These are phyloP conservation scores for Pichia sp. DNA, from an alignment of 1,139 yeast genomes.

Conservation along the genomic window DNA sequence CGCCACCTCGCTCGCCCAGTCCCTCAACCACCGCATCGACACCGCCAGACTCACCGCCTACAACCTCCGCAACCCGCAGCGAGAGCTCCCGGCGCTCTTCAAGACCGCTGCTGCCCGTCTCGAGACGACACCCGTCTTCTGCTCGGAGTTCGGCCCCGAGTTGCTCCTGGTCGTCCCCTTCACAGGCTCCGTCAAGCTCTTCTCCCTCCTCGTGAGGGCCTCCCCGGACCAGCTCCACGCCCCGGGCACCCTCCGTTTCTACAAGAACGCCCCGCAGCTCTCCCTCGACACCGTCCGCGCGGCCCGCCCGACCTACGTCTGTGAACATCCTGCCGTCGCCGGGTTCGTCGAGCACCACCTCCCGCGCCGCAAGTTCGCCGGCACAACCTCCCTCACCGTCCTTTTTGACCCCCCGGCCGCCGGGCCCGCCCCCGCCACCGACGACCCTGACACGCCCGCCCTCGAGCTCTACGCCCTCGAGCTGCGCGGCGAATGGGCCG, in stretches of 20 bases:
- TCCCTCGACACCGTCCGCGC: not conserved
- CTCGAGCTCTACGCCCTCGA: slow-evolving; percentile 37
- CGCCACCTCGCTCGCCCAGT: slow-evolving; percentile 67
- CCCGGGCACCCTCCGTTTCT: slow-evolving; percentile 66
- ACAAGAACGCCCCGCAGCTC: slow-evolving; percentile 53
- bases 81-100: slow-evolving; percentile 54
- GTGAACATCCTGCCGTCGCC: slow-evolving; percentile 27
- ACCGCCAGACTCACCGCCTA: slow-evolving; percentile 50
- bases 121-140: slow-evolving; percentile 46
- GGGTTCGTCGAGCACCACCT: slow-evolving; percentile 61
- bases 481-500: slow-evolving; percentile 38
- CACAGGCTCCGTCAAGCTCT: slow-evolving; percentile 66
- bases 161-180: slow-evolving; percentile 75
- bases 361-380: slow-evolving; percentile 68
- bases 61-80: slow-evolving; percentile 53
- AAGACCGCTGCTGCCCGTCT: slow-evolving; percentile 43
- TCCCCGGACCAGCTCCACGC: slow-evolving; percentile 51
- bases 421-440: slow-evolving; percentile 1
- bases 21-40: slow-evolving; percentile 60
- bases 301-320: slow-evolving; percentile 1
- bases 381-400: slow-evolving; percentile 1
- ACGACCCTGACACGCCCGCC: not conserved
- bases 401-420: not conserved
- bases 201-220: slow-evolving; percentile 67
- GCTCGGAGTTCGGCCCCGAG: slow-evolving; percentile 81